Conservation (phyloP, 495 filamentous ascomycete genomes). For the Aspergillus ellipticus region DNA sequence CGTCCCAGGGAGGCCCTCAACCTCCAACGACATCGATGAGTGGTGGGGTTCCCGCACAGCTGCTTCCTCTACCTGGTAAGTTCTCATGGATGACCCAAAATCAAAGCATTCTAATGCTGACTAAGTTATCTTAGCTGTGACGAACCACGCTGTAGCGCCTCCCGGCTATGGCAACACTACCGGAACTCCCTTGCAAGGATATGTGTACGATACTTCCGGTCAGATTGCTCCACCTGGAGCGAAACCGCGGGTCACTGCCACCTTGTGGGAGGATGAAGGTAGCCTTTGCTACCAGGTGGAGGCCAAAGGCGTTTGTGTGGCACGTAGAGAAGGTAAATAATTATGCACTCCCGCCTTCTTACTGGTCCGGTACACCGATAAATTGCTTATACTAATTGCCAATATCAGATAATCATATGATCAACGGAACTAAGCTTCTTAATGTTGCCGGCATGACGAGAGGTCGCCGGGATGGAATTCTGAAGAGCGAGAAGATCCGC, state of each 20-base stretch:
- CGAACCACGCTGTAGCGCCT: conserved; percentile 44
- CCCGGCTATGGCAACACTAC: conserved; percentile 49
- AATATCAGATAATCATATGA: conserved; percentile 96
- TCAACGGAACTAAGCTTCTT: conserved; percentile 94
- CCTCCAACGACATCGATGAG: conserved; percentile 67
- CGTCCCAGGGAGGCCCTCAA: conserved; percentile 65
- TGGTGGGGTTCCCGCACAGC: conserved; percentile 47
- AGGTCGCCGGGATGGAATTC: conserved; percentile 89
- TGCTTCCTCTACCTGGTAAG: conserved; percentile 68
- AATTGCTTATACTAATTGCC: neutral
- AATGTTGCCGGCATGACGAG: conserved; percentile 98
- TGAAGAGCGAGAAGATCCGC: conserved; percentile 95
- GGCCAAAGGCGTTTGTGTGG: conserved; percentile 92
- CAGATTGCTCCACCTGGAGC: conserved; percentile 93
- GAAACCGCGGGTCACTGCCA: conserved; percentile 97
- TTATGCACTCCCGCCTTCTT: neutral
- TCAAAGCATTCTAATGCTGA: neutral
- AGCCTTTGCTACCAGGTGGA: conserved; percentile 98
- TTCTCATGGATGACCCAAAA: neutral
- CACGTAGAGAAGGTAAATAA: conserved; percentile 79
- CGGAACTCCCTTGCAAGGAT: conserved; percentile 50
- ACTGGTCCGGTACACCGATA: no score
- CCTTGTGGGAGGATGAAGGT: conserved; percentile 97
- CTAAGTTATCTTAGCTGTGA: conserved; percentile 21
- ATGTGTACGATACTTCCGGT: conserved; percentile 76